Evolutionary conservation across 805 yeast genomes (phyloP).

Genomic region (Saccharomycopsis schoenii): DNA sequence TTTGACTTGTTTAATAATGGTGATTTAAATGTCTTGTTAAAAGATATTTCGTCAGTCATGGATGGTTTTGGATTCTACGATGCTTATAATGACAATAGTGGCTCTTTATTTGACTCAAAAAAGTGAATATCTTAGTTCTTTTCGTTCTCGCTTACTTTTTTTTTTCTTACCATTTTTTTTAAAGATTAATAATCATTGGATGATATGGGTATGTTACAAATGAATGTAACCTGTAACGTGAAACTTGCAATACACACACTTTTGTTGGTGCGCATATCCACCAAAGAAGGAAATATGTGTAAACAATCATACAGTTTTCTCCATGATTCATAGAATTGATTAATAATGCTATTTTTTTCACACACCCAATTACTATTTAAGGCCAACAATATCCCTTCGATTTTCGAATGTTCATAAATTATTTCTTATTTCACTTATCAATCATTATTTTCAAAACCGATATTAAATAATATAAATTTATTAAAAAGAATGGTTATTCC

Average conservation of each 20-base stretch:
- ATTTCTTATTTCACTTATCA: no score
- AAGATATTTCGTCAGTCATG: constrained; percentile 17
- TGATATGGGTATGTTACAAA: no score
- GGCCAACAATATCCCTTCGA: neutral
- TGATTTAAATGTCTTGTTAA: constrained; percentile 12
- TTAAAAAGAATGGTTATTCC: constrained; percentile 32
- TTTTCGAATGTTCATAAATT: no score
- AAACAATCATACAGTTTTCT: neutral
- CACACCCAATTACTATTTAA: neutral
- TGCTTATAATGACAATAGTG: constrained; percentile 7
- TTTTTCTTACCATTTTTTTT: neutral
- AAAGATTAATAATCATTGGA: neutral
- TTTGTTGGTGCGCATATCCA: neutral
- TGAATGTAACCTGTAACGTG: neutral
- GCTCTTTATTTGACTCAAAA: neutral
- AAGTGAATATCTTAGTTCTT: neutral
- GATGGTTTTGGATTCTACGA: constrained; percentile 19
- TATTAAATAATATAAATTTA: no score
- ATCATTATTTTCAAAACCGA: no score
- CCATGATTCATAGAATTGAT: neutral
- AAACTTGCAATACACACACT: neutral
- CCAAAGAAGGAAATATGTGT: neutral
- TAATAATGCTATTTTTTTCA: neutral
- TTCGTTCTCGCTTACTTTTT: neutral
- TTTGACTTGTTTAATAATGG: neutral